A percentile compares a stretch with the other conserved stretches of the same genome.
These are phyloP conservation scores for Neoscytalidium dimidiatum DNA, from an alignment of 2,329 filamentous ascomycete genomes.

Conservation along the genomic window DNA sequence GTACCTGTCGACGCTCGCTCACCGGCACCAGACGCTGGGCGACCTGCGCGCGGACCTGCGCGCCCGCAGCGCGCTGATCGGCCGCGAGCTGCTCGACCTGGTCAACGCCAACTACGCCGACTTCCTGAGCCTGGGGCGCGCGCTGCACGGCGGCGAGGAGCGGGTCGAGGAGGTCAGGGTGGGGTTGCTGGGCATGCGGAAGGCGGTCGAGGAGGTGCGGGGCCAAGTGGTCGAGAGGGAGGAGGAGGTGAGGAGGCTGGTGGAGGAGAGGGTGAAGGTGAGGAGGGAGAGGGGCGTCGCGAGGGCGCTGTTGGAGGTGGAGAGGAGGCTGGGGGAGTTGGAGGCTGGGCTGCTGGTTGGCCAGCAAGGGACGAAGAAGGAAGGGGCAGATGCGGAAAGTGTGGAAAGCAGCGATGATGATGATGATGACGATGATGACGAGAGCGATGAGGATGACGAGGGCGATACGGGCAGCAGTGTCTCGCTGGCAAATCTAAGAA, in stretches of 20 bases:
- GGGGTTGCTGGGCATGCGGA: constrained; percentile 79
- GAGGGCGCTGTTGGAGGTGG: constrained; percentile 65
- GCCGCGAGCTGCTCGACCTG: constrained; percentile 85
- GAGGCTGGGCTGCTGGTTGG: constrained; percentile 60
- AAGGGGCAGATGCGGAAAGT: constrained; percentile 25
- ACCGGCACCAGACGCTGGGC: constrained; percentile 93
- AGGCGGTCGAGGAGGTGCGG: constrained; percentile 77
- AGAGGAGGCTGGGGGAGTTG: constrained; percentile 62
- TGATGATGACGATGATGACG: constrained; percentile 35
- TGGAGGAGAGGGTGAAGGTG: constrained; percentile 72
- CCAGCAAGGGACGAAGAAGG: constrained; percentile 38
- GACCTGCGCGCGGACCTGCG: constrained; percentile 87
- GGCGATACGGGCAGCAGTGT: constrained; percentile 29
- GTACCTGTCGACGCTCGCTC: constrained; percentile 80
- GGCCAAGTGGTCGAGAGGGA: constrained; percentile 64
- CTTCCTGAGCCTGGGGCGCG: constrained; percentile 80
- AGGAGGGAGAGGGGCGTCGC: constrained; percentile 64
- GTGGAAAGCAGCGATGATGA: constrained; percentile 29
- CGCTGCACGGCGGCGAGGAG: constrained; percentile 84
- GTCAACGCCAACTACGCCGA: constrained; percentile 95
- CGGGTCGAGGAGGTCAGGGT: constrained; percentile 88
- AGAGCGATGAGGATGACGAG: constrained; percentile 37
- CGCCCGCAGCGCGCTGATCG: constrained; percentile 75
- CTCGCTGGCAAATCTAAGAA: constrained; percentile 50
- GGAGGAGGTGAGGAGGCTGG: constrained; percentile 61